Evolutionary conservation across 306 rosid species (phyloP).

Genomic region (Carpinus viminea): DNA sequence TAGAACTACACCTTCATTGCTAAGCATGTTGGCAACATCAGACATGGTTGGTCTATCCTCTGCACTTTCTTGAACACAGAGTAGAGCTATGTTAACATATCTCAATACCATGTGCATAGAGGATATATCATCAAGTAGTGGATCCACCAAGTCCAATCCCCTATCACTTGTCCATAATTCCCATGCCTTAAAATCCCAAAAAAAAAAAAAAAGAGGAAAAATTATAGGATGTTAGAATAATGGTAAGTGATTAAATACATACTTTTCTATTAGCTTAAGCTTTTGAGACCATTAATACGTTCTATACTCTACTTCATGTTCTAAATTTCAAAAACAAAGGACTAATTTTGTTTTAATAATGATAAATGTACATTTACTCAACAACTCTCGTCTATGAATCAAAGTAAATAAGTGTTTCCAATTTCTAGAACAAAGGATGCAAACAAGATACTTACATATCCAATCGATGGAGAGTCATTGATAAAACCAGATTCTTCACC

Average conservation of each 20-base stretch:
- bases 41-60: conserved; percentile 39
- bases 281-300: too few species aligned
- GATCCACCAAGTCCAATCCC: conserved; percentile 27
- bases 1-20: neutral
- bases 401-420: neutral
- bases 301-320: too few species aligned
- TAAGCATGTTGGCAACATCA: conserved; percentile 26
- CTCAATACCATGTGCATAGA: neutral
- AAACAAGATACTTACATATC: conserved; percentile 27
- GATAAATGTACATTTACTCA: neutral
- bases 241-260: too few species aligned
- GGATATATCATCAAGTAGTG: neutral
- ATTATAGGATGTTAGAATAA: neutral
- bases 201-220: neutral
- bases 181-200: conserved; percentile 30
- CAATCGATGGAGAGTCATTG: conserved; percentile 5
- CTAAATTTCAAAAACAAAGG: too few species aligned
- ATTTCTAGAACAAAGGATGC: neutral
- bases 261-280: neutral
- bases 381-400: neutral
- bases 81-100: conserved; percentile 37
- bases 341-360: too few species aligned
- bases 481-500: conserved; percentile 27
- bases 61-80: conserved; percentile 38
- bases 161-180: conserved; percentile 32